Evolutionary conservation across 345 rosid species (phyloP).

Genomic region (Salix suchowensis): DNA sequence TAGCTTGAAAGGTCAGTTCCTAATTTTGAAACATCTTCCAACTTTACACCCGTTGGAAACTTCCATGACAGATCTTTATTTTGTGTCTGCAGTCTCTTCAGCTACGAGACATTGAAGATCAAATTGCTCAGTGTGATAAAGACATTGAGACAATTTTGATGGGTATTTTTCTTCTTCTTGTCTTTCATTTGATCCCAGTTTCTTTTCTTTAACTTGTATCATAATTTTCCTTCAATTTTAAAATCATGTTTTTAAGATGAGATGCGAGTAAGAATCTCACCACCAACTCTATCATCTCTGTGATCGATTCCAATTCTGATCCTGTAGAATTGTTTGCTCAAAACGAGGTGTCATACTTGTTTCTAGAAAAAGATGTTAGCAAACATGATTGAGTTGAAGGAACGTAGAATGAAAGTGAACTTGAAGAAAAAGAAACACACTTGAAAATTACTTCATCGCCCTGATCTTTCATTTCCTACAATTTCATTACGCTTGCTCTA

Average conservation of each 20-base stretch:
- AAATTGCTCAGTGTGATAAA: constrained; percentile 60
- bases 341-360: neutral
- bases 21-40: neutral
- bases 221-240: too few relatives aligned
- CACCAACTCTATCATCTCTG: neutral
- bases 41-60: neutral
- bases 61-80: neutral
- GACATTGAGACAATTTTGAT: constrained; percentile 39
- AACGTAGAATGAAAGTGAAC: neutral
- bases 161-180: constrained; percentile 30
- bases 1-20: neutral
- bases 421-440: neutral
- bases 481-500: neutral
- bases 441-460: neutral
- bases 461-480: neutral
- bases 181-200: neutral
- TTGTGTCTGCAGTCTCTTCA: constrained; percentile 49
- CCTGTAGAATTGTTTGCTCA: neutral
- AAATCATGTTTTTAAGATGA: neutral
- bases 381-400: neutral
- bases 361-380: neutral
- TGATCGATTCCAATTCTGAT: neutral
- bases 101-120: constrained; percentile 58
- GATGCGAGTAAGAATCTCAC: neutral
- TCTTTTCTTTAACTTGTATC: neutral